Evolutionary conservation across 2,329 filamentous ascomycete species (phyloP).

Genomic region (Venturia nashicola): DNA sequence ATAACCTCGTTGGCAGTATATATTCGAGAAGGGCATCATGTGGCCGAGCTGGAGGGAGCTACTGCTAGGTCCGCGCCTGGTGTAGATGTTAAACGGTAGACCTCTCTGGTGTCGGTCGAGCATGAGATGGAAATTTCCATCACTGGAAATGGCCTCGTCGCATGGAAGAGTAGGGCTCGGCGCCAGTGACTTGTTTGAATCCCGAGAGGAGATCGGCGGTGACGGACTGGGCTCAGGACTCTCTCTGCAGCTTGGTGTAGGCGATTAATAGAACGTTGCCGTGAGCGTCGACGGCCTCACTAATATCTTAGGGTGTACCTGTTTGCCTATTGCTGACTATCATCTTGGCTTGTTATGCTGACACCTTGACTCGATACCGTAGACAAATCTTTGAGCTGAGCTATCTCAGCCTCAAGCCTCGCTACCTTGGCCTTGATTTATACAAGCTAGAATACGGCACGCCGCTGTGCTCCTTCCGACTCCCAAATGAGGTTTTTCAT

Average conservation of each 20-base stretch:
- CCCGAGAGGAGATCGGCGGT: too few species aligned
- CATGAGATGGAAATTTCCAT: constrained; percentile 72
- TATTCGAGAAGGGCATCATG: constrained; percentile 70
- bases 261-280: too few species aligned
- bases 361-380: not conserved
- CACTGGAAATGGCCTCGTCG: constrained; percentile 39
- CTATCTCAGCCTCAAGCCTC: not conserved
- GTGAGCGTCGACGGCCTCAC: too few species aligned
- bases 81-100: constrained; percentile 84
- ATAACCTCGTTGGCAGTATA: too few species aligned
- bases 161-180: too few species aligned
- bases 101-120: constrained; percentile 75
- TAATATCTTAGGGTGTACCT: too few species aligned
- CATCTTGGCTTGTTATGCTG: not conserved
- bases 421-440: not conserved
- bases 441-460: not conserved
- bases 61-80: constrained; percentile 72
- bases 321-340: too few species aligned
- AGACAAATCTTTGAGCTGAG: not conserved
- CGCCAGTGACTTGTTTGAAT: too few species aligned
- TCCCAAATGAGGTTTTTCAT: not conserved
- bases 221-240: too few species aligned
- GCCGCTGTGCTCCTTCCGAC: not conserved
- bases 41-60: constrained; percentile 79
- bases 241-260: too few species aligned